These are phyloP conservation scores for Suillus plorans DNA, from an alignment of 768 basidiomycete species.

Conservation along the genomic window DNA sequence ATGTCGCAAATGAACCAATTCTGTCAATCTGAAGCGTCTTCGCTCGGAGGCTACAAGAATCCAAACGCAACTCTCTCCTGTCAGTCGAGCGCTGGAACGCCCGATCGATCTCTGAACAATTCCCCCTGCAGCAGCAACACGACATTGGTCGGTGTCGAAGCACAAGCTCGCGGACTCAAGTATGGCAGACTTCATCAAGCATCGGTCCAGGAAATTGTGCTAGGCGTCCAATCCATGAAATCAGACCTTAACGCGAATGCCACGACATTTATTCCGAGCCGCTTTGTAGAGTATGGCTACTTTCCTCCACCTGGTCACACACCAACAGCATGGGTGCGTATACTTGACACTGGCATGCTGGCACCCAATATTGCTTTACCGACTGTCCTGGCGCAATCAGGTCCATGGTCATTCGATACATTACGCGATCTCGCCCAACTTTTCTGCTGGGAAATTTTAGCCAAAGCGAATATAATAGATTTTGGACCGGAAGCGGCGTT, in stretches of 20 bases:
- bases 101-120: neutral
- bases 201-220: neutral
- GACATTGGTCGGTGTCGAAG: slow-evolving; percentile 11
- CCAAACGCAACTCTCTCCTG: neutral
- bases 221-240: neutral
- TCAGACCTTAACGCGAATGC: slow-evolving; percentile 8
- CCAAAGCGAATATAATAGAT: slow-evolving; percentile 11
- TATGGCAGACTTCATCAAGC: neutral
- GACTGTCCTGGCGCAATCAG: neutral
- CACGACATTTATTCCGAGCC: slow-evolving; percentile 9
- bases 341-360: slow-evolving; percentile 1
- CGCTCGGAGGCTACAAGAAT: neutral
- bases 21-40: neutral
- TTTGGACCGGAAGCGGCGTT: slow-evolving; percentile 12
- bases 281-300: neutral
- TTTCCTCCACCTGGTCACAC: neutral
- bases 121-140: slow-evolving; percentile 10
- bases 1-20: neutral
- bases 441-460: slow-evolving; percentile 25
- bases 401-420: slow-evolving; percentile 7
- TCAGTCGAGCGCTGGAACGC: neutral
- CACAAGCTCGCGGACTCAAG: neutral
- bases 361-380: neutral
- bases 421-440: slow-evolving; percentile 28
- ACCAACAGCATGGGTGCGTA: slow-evolving; percentile 1